Evolutionary conservation across 306 rosid genomes (phyloP).

Genomic region (Prunus fruticosa): DNA sequence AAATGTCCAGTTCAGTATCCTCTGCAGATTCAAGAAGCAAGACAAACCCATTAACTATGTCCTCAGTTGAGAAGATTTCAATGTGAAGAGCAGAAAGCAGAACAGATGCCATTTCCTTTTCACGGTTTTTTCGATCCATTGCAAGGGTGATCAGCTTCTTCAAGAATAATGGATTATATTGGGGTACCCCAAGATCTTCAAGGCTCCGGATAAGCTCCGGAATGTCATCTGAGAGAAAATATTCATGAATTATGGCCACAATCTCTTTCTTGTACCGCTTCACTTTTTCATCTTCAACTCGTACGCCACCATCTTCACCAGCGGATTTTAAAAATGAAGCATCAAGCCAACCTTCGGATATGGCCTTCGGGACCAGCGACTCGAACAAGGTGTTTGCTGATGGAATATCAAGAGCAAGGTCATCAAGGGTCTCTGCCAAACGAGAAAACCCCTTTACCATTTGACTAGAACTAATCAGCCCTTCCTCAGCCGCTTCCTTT

Average conservation of each 20-base stretch:
- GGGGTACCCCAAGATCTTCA: conserved; percentile 80
- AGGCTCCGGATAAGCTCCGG: conserved; percentile 90
- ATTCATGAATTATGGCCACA: conserved; percentile 87
- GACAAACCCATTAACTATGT: conserved; percentile 80
- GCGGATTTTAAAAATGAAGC: conserved; percentile 57
- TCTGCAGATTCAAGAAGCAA: conserved; percentile 91
- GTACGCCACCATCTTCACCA: conserved; percentile 55
- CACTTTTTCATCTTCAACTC: conserved; percentile 56
- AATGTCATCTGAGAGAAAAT: conserved; percentile 91
- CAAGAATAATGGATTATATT: conserved; percentile 78
- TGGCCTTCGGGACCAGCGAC: conserved; percentile 71
- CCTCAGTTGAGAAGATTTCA: conserved; percentile 92
- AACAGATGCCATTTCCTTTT: conserved; percentile 98
- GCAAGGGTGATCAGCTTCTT: conserved; percentile 94
- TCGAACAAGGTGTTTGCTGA: conserved; percentile 67
- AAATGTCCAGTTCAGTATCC: conserved; percentile 86
- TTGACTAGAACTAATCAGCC: conserved; percentile 92
- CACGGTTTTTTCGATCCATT: conserved; percentile 94
- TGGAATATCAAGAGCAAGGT: conserved; percentile 96
- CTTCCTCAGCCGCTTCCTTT: conserved; percentile 96
- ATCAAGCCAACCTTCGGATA: conserved; percentile 94
- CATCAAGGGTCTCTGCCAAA: conserved; percentile 87
- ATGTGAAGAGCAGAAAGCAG: conserved; percentile 93
- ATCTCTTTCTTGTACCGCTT: conserved; percentile 76
- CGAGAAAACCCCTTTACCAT: conserved; percentile 95